Evolutionary conservation across 345 rosid species (phyloP), one percentile per base, ranked within the genome.

Genomic region (Anastatica hierochuntica): DNA sequence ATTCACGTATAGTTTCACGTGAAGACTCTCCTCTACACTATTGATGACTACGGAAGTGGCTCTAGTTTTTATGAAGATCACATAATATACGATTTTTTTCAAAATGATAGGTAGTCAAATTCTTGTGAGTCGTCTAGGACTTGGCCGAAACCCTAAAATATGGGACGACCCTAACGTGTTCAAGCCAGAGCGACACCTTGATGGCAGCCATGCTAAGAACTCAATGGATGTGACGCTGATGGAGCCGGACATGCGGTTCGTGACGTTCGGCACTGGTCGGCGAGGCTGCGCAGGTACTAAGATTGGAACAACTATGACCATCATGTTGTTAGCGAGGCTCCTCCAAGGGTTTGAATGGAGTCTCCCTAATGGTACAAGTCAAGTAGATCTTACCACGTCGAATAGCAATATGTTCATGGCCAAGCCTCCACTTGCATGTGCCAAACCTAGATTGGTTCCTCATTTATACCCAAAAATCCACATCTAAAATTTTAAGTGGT

Each of bases 311-410:
- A 26, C 65, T 0, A 74, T 79, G 70, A 61, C 74, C 1, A 46
- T 74, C 6, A 74, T 79, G 79, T 55, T 69, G 0, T 55, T 79
- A 12, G 81, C 77, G 0, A 76, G 84, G 66, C 67, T 79, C 23
- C 56, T 75, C n/a, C 80, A 75, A 12, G 74, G 63, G n/a, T 79
- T 76, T 30, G 41, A 31, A 10, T 79, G 84, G 80, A 53, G 10
- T 14, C 7, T 44, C 23, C 78, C 73, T 2, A 39, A 46, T 0
- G 31, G 37, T 9, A 0, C 7, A 2, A 31, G 53, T 0, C 26
- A 29, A 5, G 34, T 72, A 18, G 60, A 61, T 23, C 72, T 75
- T 5, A 15, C 18, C 4, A 67, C 69, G 18, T 44, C 64, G 0
- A 20, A 54, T 11, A 39, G 41, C 1, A 59, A 36, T 34, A 29